Percentiles rank a stretch among this genome's conserved stretches.
phyloP scores from a whole-genome alignment of 805 yeast species.

The Starmerella powellii region DNA sequence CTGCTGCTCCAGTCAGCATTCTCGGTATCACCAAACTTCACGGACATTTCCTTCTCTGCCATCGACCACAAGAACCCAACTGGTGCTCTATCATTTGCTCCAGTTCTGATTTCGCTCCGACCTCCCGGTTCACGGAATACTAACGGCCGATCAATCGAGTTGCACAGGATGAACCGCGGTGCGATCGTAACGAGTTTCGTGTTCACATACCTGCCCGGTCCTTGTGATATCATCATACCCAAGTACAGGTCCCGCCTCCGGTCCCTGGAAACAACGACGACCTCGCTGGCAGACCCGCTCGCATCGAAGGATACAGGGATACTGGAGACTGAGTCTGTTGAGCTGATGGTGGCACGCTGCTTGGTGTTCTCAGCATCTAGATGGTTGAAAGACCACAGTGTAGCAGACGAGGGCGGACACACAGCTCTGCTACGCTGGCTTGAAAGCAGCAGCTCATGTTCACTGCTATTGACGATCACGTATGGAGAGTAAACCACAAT shows the following conservation, averaged over 20 bases:
- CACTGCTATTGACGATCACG: slow-evolving; percentile 69
- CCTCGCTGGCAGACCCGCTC: slow-evolving; percentile 66
- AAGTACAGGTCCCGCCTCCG: slow-evolving; percentile 47
- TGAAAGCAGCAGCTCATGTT: slow-evolving; percentile 45
- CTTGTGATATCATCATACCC: slow-evolving; percentile 57
- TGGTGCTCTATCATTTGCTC: slow-evolving; percentile 40
- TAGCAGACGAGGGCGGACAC: slow-evolving; percentile 39
- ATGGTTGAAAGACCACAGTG: slow-evolving; percentile 72
- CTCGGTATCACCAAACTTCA: slow-evolving; percentile 35
- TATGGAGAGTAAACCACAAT: slow-evolving; percentile 68
- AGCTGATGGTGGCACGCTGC: slow-evolving; percentile 34
- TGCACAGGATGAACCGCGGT: slow-evolving; percentile 71
- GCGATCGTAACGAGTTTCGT: slow-evolving; percentile 67
- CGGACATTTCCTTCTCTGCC: slow-evolving; percentile 22
- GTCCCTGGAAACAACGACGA: slow-evolving; percentile 31
- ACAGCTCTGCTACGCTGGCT: slow-evolving; percentile 43
- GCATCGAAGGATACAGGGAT: slow-evolving; percentile 74
- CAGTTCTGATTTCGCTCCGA: slow-evolving; percentile 25
- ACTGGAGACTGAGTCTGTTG: slow-evolving; percentile 59
- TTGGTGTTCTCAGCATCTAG: slow-evolving; percentile 49
- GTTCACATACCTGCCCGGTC: slow-evolving; percentile 67
- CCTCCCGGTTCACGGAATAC: slow-evolving; percentile 27
- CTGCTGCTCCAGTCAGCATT: slow-evolving; percentile 76
- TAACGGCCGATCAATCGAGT: slow-evolving; percentile 44
- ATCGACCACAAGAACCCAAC: slow-evolving; percentile 41